phyloP scores from a whole-genome alignment of 139 green algal genomes.

The Chlorella vulgaris region DNA sequence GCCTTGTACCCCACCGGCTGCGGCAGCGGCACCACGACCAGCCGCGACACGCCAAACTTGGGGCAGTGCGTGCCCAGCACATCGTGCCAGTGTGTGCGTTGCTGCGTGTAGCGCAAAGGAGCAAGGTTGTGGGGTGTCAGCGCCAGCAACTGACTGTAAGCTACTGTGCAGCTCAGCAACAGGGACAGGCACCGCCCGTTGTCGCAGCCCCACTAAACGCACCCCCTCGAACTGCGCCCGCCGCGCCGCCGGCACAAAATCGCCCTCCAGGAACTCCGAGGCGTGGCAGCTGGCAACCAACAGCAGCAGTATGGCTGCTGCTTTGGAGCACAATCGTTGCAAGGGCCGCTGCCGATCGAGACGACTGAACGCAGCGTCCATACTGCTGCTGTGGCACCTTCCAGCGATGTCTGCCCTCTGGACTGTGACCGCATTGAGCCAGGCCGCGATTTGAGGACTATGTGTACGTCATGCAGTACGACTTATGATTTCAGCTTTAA shows the following conservation, averaged over 20 bases:
- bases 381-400: too few species aligned
- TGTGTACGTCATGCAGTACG: too few species aligned
- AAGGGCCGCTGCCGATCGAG: neutral
- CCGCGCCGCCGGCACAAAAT: constrained; percentile 51
- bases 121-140: too few species aligned
- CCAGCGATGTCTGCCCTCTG: too few species aligned
- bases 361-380: too few species aligned
- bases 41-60: constrained; percentile 44
- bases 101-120: constrained; percentile 17
- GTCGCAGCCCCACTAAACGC: too few species aligned
- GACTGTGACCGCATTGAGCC: too few species aligned
- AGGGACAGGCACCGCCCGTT: too few species aligned
- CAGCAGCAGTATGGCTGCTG: neutral
- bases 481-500: too few species aligned
- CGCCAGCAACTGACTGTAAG: neutral
- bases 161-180: too few species aligned
- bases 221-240: constrained; percentile 52
- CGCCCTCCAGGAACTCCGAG: constrained; percentile 37
- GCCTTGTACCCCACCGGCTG: constrained; percentile 26
- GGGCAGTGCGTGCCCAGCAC: constrained; percentile 53
- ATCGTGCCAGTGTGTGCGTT: constrained; percentile 56
- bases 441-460: too few species aligned
- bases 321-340: neutral
- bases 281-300: neutral
- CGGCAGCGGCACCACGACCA: constrained; percentile 47